Evolutionary conservation across 768 basidiomycete species (phyloP), one percentile per base, ranked within the genome.

Genomic region (Rubroboletus satanas): DNA sequence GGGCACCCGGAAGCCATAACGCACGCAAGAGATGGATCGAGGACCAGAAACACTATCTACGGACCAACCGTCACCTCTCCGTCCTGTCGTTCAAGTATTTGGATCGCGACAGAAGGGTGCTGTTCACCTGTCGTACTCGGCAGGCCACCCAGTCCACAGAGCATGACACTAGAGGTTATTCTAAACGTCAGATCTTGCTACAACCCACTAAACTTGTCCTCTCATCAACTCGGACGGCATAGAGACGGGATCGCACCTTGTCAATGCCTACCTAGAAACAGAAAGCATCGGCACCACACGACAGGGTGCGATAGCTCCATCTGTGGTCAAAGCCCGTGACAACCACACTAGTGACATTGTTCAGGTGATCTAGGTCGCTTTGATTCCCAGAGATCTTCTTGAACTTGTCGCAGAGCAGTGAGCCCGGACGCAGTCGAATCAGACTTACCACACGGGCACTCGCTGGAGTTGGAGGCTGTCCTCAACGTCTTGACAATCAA

Each of bases 11-110:
- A 17, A 35, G 18, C 45, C 53, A 55, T 8, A 33, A 42, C 26
- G 43, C 58, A 7, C 57, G 49, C 50, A 36, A 57, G 37, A 41
- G 38, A 17, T 66, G 65, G 62, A 45, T 58, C 4, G 36, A 50
- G 36, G 45, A 39, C 45, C 65, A 59, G 49, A 61, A 43, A 43
- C 43, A 31, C 28, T 17, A 37, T 36, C 32, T 61, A 10, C 5
- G 18, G 36, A 51, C 35, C 17, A 44, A 48, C 21, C 55, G 59
- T 37, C 61, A 43, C 28, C 52, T 59, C 32, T 47, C 50, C 33
- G 54, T 63, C 38, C 39, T 57, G 23, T 56, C 48, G 5, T 61
- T 28, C 59, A 33, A 23, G 33, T 52, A 56, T 43, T 3, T 46
- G 17, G 55, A 55, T 18, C 23, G 18, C 36, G 38, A 58, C 32